Percentiles rank a stretch among this genome's conserved stretches.
Conservation (phyloP, 1,139 yeast genomes). For the Geotrichum fermentans region DNA sequence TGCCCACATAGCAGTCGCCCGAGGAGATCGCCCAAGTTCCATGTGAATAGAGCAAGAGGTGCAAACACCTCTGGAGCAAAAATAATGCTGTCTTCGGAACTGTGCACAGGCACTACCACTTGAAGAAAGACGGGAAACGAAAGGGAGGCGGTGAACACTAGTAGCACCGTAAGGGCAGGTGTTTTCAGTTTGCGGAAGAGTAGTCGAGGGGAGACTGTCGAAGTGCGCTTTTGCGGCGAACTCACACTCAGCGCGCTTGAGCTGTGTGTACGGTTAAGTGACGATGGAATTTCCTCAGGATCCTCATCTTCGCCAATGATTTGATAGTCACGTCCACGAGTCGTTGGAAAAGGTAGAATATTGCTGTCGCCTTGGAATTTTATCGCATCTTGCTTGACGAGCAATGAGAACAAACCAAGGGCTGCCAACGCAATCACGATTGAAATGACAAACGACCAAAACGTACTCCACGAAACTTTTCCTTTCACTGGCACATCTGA, state of each 20-base stretch:
- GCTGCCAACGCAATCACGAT: slow-evolving; percentile 56
- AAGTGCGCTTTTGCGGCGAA: not conserved
- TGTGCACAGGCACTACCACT: slow-evolving; percentile 12
- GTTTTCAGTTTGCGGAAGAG: slow-evolving; percentile 52
- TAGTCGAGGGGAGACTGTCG: not conserved
- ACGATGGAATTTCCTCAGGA: not conserved
- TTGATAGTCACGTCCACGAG: not conserved
- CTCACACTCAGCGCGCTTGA: not conserved
- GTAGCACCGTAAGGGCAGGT: slow-evolving; percentile 65
- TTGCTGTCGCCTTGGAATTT: not conserved
- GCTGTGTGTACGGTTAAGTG: not conserved
- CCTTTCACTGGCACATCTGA: not conserved
- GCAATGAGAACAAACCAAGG: slow-evolving; percentile 28
- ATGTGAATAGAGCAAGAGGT: slow-evolving; percentile 71
- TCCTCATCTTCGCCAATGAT: not conserved
- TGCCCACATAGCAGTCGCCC: slow-evolving; percentile 60
- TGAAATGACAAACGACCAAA: slow-evolving; percentile 67
- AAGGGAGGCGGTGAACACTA: slow-evolving; percentile 69
- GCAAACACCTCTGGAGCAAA: slow-evolving; percentile 44
- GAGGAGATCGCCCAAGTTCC: slow-evolving; percentile 84
- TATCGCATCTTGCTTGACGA: slow-evolving; percentile 6
- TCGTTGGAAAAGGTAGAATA: not conserved
- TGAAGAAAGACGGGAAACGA: slow-evolving; percentile 85
- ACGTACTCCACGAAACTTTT: slow-evolving; percentile 39
- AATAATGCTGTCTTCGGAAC: slow-evolving; percentile 46